Evolutionary conservation across 768 basidiomycete genomes (phyloP).

Genomic region (Xerocomus spinulosus): DNA sequence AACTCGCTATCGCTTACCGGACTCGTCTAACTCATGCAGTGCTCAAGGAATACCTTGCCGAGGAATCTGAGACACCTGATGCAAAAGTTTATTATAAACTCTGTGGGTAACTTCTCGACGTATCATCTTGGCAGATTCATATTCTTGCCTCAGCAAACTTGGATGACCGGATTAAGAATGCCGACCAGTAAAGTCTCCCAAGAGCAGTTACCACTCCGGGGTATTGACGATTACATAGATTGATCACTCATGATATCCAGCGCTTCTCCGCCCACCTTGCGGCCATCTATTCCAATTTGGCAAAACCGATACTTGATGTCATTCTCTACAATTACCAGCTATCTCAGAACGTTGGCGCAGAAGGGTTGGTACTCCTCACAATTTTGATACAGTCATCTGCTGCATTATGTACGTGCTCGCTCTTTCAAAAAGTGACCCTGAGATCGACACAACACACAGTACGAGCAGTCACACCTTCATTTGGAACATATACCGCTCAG

Average conservation of each 20-base stretch:
- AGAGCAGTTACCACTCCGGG: not conserved
- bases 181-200: conserved; percentile 68
- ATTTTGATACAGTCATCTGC: conserved; percentile 82
- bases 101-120: conserved; percentile 42
- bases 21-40: conserved; percentile 82
- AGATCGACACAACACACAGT: conserved; percentile 44
- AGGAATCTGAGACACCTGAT: conserved; percentile 55
- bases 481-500: conserved; percentile 85
- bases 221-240: conserved; percentile 42
- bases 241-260: conserved; percentile 95
- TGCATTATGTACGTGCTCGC: conserved; percentile 59
- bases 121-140: conserved; percentile 4
- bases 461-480: conserved; percentile 82
- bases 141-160: conserved; percentile 62
- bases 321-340: conserved; percentile 96
- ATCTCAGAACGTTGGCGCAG: conserved; percentile 90
- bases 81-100: conserved; percentile 94
- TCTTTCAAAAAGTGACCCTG: not conserved
- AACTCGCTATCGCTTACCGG: conserved; percentile 84
- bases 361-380: conserved; percentile 80
- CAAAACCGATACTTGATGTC: conserved; percentile 89
- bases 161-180: conserved; percentile 94
- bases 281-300: conserved; percentile 90
- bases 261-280: conserved; percentile 87
- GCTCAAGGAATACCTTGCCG: conserved; percentile 79